Evolutionary conservation across 2,329 filamentous ascomycete species (phyloP).

Genomic region (Zymoseptoria pseudotritici): DNA sequence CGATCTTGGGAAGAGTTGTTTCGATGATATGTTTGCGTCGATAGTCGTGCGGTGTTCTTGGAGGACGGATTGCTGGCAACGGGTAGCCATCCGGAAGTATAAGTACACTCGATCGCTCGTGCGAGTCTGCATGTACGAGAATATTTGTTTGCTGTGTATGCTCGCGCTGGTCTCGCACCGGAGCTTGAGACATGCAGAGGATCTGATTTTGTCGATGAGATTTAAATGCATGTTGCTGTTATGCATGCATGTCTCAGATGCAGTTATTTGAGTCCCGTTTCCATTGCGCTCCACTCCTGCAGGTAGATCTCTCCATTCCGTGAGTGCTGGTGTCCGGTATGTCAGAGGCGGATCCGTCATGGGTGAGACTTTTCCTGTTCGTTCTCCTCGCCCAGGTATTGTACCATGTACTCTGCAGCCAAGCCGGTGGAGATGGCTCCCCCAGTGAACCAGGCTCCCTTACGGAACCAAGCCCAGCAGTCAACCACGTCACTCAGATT

Average conservation of each 20-base stretch:
- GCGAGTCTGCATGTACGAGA: not conserved
- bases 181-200: not conserved
- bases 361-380: not conserved
- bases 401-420: slow-evolving; percentile 45
- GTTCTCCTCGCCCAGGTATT: slow-evolving; percentile 6
- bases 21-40: not conserved
- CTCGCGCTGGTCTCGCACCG: not conserved
- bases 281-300: not conserved
- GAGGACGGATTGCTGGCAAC: not conserved
- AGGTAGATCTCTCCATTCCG: not conserved
- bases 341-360: not conserved
- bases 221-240: not conserved
- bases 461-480: slow-evolving; percentile 60
- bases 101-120: not conserved
- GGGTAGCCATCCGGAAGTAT: not conserved
- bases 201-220: not conserved
- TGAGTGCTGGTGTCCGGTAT: too few species aligned
- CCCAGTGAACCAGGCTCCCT: slow-evolving; percentile 55
- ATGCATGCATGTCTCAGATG: not conserved
- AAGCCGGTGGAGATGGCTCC: slow-evolving; percentile 51
- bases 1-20: not conserved
- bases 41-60: not conserved
- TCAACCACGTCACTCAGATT: slow-evolving; percentile 49
- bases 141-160: not conserved
- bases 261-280: not conserved